Conservation (phyloP, 345 rosid species). For the Linum tenue region DNA sequence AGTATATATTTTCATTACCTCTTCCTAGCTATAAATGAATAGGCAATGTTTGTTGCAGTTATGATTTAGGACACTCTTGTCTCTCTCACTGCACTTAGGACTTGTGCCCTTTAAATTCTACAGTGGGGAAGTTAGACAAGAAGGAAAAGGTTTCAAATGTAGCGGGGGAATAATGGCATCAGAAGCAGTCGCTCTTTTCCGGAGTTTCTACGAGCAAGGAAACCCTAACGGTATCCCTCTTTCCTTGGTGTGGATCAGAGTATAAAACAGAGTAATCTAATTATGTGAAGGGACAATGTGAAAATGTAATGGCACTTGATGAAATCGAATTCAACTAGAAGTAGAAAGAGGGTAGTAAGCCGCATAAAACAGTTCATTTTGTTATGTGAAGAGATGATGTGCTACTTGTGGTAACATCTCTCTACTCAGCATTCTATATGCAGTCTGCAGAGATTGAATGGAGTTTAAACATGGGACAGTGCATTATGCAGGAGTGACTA, state of each 20-base stretch:
- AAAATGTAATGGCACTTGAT: not conserved
- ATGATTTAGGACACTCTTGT: not conserved
- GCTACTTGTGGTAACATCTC: not conserved
- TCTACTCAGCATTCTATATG: not conserved
- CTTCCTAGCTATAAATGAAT: not conserved
- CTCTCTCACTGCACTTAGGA: not conserved
- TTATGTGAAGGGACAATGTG: not conserved
- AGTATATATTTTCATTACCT: not conserved
- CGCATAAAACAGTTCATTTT: not conserved
- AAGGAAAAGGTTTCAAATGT: slow-evolving; percentile 40
- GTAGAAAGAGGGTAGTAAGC: not conserved
- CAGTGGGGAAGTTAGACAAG: slow-evolving; percentile 24
- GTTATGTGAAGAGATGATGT: not conserved
- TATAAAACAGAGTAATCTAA: not conserved
- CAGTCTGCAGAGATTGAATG: not conserved
- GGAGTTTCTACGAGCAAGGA: slow-evolving; percentile 75
- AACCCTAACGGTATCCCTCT: slow-evolving; percentile 61
- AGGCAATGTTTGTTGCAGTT: not conserved
- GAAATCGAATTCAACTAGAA: not conserved
- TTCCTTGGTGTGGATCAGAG: not conserved
- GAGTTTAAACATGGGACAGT: not conserved
- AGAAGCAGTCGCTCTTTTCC: slow-evolving; percentile 57
- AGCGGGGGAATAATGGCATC: slow-evolving; percentile 67
- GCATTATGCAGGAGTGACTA: not conserved
- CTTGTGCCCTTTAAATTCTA: not conserved